Base-by-base conservation (phyloP, 441 rosid species). In the Adansonia grandidieri region DNA sequence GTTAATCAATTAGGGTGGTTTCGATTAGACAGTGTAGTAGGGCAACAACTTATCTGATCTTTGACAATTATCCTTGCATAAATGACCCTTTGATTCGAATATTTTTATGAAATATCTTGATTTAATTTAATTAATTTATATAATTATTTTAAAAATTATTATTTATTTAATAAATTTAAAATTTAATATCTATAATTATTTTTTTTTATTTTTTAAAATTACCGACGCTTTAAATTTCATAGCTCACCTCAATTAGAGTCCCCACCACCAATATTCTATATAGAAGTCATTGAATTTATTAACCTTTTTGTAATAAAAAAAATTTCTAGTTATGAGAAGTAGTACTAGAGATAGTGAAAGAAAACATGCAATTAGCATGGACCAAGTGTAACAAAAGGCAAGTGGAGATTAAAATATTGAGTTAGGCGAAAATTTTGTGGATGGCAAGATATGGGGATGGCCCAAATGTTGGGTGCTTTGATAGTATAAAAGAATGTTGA, bases 21-120 rank as follows among this genome's bases (percentile, higher is more conserved):
- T 58, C 42, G 75, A 77, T 71, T 58, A 71, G 80, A 78, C 75
- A 15, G 54, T 22, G 73, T 72, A 40, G 81, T 3, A 32, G 37
- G 77, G 60, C n/a, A 63, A 19, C 40, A 10, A 37, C 68, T 71
- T 28, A 28, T 51, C 5, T 45, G 37, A 68, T 50, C 13, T 32
- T 8, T 71, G 7, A 54, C 32, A 37, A 72, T 54, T 54, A 54
- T 37, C 56, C 63, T 17, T 4, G 2, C 50, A 17, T 32, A 54
- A 28, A 3, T 71, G 15, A 42, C 51, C 47, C 15, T 71, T 24
- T 51, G 13, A 47, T 22, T 69, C 2, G 2, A 69, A 50, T 70
- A 24, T 22, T 15, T 20, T 58, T 2, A 9, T 20, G 32, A 28
- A 28, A 2, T 32, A 32, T 32, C 37, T 32, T 32, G 4, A 32